Percentiles rank a stretch among this genome's conserved stretches.
Conservation (phyloP, 2,329 filamentous ascomycete species). For the Niveomyces coronatus region DNA sequence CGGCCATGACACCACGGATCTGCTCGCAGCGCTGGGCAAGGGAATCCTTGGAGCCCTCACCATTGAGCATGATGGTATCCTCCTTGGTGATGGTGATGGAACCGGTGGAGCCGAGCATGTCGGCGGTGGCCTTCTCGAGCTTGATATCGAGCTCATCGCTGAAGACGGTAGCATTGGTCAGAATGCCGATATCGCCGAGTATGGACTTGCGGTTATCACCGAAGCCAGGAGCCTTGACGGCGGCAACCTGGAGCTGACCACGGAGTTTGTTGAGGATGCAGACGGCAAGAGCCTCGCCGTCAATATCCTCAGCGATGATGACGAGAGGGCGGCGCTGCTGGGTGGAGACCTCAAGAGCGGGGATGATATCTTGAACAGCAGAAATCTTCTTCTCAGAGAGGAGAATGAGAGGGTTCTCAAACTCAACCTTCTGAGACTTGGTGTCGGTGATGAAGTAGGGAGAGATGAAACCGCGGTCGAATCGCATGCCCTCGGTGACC, state of each 20-base stretch:
- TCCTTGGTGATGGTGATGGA: slow-evolving; percentile 99
- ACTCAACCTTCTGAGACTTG: slow-evolving; percentile 98
- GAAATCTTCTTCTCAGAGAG: slow-evolving; percentile 99
- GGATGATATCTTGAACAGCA: slow-evolving; percentile 96
- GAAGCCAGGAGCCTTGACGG: slow-evolving; percentile 97
- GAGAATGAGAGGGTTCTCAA: slow-evolving; percentile 97
- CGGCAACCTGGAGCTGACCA: slow-evolving; percentile 95
- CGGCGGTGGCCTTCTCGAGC: slow-evolving; percentile 93
- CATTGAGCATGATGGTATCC: slow-evolving; percentile 97
- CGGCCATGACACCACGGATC: slow-evolving; percentile 92
- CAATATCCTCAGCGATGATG: slow-evolving; percentile 98
- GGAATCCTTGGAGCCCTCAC: slow-evolving; percentile 86
- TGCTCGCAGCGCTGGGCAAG: slow-evolving; percentile 96
- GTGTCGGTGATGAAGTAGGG: slow-evolving; percentile 99
- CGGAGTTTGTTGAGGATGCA: slow-evolving; percentile 99
- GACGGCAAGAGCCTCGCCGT: slow-evolving; percentile 94
- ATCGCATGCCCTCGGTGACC: slow-evolving; percentile 99
- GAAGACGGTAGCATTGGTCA: slow-evolving; percentile 97
- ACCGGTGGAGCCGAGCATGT: slow-evolving; percentile 93
- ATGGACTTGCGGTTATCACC: slow-evolving; percentile 99
- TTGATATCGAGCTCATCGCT: slow-evolving; percentile 97
- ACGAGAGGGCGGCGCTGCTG: slow-evolving; percentile 90
- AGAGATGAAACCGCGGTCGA: slow-evolving; percentile 96
- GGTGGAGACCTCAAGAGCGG: slow-evolving; percentile 92
- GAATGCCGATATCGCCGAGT: slow-evolving; percentile 87